Conservation (phyloP, 495 filamentous ascomycete species). For the Thermochaetoides thermophila region DNA sequence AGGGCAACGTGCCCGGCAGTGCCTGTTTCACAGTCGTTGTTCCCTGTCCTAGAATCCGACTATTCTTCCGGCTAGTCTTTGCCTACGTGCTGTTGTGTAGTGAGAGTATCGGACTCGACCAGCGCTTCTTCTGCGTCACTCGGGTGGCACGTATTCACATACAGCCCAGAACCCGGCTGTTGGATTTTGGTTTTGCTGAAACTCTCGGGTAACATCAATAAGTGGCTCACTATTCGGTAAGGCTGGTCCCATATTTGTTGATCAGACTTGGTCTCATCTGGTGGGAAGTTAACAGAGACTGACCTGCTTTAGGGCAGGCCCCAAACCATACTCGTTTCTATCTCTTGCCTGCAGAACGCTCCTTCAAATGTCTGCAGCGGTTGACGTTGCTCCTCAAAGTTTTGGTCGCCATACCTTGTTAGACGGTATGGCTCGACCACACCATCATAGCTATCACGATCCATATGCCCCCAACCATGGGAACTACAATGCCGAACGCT, state of each 20-base stretch:
- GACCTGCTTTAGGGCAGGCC: conserved; percentile 7
- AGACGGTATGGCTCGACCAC: conserved; percentile 33
- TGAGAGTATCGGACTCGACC: conserved; percentile 1
- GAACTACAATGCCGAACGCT: conserved; percentile 25
- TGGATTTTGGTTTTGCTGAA: conserved; percentile 14
- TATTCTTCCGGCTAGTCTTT: too few species aligned
- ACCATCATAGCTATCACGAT: conserved; percentile 24
- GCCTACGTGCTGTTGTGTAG: too few species aligned
- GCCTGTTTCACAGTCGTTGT: too few species aligned
- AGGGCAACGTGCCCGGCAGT: too few species aligned
- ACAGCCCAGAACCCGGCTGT: conserved; percentile 14
- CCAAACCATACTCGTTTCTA: conserved; percentile 5
- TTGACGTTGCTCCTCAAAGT: conserved; percentile 23
- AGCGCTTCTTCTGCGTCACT: conserved; percentile 2
- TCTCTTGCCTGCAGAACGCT: conserved; percentile 4
- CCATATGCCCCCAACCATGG: conserved; percentile 20
- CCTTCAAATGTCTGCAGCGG: conserved; percentile 24
- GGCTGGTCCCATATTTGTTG: conserved; percentile 3
- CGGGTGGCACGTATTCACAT: conserved; percentile 7
- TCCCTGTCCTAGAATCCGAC: too few species aligned
- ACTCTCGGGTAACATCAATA: conserved; percentile 8
- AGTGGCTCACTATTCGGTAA: conserved; percentile 6
- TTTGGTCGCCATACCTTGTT: conserved; percentile 30
- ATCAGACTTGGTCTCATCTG: neutral
- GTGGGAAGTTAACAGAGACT: conserved; percentile 8